Evolutionary conservation across 2,329 filamentous ascomycete genomes (phyloP), one percentile per base, ranked within the genome.

Genomic region (Hortaea sp.): DNA sequence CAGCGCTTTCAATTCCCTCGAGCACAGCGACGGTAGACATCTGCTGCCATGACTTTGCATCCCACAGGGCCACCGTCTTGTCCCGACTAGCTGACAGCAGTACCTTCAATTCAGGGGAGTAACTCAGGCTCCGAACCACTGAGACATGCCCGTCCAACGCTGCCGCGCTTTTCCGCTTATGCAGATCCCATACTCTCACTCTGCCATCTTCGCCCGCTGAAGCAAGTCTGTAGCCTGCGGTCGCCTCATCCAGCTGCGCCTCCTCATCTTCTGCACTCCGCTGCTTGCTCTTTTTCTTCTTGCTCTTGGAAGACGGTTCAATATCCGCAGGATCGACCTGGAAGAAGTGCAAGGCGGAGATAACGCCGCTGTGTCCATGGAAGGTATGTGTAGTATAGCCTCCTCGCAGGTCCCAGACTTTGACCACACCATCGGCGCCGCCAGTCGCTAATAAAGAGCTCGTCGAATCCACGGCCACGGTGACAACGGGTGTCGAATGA

Each of bases 371-470:
- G 47, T 94, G 90, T 1, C 89, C 89, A 56, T 90, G 85, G 66
- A 98, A 94, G 0, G 88, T 95, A 66, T 98, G 92, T 29, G 94
- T 98, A 30, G 88, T 81, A 65, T 85, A 97, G 20, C 92, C 92
- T 39, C 83, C 87, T 42, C 76, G 74, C 49, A 98, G 88, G 67
- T 98, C 92, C 90, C 90, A 98, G 44, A 98, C 83, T 66, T 98
- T 98, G 58, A 97, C 86, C 1, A 85, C 79, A 27, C 92, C 92
- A 62, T 98, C 92, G 3, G 92, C 89, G 42, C 86, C 87, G 52
- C 94, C 92, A 11, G 90, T 97, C 11, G 89, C 92, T 39, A 98
- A 74, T 9, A 98, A 72, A 1, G 90, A 94, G 59, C 89, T 85
- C 1, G 89, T 95, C 45, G 79, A 76, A 64, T 98, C 92, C 50